Evolutionary conservation across 257 asterid species (phyloP), one percentile per base, ranked within the genome.

Genomic region (Fraxinus excelsior): DNA sequence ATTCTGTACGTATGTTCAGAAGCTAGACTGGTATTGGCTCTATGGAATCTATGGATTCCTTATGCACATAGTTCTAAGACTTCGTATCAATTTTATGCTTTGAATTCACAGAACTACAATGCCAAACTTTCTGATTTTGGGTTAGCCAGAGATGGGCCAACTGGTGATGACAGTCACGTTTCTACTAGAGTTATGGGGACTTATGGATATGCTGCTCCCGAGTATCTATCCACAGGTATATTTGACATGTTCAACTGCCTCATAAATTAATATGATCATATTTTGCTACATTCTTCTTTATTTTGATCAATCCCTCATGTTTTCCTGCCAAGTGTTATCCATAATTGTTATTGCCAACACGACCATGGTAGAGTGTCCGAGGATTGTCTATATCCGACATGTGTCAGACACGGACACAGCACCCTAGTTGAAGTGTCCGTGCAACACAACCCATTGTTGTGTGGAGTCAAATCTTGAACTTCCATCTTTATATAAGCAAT

Each of bases 121-220:
- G 92, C 91, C 18, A 91, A 89, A 81, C 94, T 91, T 68, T 91
- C 94, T 58, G 96, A 91, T 84, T 91, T 89, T 40, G 96, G 96
- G 73, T 78, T 91, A 86, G 96, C 96, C 7, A 80, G 94, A 72
- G 96, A 89, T 26, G 96, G 96, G 80, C 96, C 94, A n/a, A 80
- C 91, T 0, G 96, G 86, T 31, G 96, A 89, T 80, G 80, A 86
- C 78, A 91, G 92, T 67, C 90, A 91, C 18, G 94, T 91, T 79
- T 89, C 94, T 5, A 91, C 94, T 31, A 65, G 91, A 80, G 93
- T 90, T 37, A 88, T 86, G 92, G 95, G 95, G 64, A 90, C 95
- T 73, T 84, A 85, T 70, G 95, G 95, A 42, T 90, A 90, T 79
- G 92, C 92, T 40, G 95, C 91, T 65, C 95, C 95, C 0, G 95